A percentile compares a stretch with the other conserved stretches of the same genome.
Evolutionary conservation across 1,139 yeast species (phyloP).

Genomic region (Taphrina communis): DNA sequence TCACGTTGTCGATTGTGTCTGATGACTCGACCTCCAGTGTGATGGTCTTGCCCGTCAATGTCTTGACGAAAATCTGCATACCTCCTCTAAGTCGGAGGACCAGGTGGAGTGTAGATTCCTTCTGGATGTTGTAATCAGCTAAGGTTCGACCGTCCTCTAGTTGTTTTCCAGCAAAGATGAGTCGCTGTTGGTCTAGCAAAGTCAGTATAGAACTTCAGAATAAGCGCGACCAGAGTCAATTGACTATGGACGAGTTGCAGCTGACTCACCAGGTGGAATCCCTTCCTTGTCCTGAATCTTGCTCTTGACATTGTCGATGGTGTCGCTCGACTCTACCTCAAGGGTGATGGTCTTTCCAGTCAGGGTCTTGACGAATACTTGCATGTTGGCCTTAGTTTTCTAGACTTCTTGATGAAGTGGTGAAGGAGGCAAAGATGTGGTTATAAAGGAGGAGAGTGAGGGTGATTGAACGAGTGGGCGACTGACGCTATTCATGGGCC

Average conservation of each 20-base stretch:
- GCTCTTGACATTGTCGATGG: conserved; percentile 86
- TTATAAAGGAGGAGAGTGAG: conserved; percentile 12
- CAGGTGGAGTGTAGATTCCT: conserved; percentile 84
- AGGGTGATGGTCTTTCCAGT: conserved; percentile 91
- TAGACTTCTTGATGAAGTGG: neutral
- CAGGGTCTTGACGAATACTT: conserved; percentile 74
- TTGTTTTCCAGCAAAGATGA: conserved; percentile 86
- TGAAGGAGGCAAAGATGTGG: conserved; percentile 5
- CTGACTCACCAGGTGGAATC: conserved; percentile 63
- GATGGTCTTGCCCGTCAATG: conserved; percentile 98
- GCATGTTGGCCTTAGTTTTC: conserved; percentile 41
- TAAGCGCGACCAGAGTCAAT: neutral
- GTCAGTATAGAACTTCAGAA: neutral
- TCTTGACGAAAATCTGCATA: conserved; percentile 81
- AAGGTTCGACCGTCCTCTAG: conserved; percentile 86
- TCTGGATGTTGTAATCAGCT: conserved; percentile 88
- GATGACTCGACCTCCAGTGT: conserved; percentile 92
- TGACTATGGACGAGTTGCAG: neutral
- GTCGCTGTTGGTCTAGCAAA: conserved; percentile 72
- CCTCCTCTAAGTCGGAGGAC: conserved; percentile 90
- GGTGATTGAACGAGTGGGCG: conserved; percentile 8
- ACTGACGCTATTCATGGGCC: conserved; percentile 14
- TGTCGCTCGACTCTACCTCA: conserved; percentile 89
- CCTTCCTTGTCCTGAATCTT: conserved; percentile 92
- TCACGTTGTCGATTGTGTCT: conserved; percentile 88